Base-by-base conservation (phyloP, 805 yeast genomes). In the Candida andamanensis region DNA sequence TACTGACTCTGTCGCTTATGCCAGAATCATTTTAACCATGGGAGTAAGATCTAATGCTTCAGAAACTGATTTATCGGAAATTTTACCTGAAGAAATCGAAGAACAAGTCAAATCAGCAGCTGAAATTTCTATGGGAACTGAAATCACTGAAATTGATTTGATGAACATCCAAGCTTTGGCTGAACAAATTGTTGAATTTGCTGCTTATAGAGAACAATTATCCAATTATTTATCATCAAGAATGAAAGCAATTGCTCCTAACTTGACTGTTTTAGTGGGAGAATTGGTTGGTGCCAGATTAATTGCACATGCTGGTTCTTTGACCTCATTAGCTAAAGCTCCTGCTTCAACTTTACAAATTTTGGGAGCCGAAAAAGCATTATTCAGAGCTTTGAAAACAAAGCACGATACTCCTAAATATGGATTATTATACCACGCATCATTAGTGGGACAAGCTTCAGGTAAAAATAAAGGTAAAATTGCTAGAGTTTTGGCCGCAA, bases 241-340 rank as follows among this genome's bases (percentile, higher is more conserved):
- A 71, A 92, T 92, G 98, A 87, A 85, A 67, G 97, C 97, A 31
- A 90, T 92, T 69, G 98, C 98, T 42, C 98, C 98, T 58, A 92
- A 92, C 64, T 74, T 90, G 58, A 87, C 97, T 30, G 81, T 92
- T 29, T 75, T 92, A 49, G 95, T 92, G 42, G 98, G 98, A 56
- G 98, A 92, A 70, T 78, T 92, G 48, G 95, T 92, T 30, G 98
- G 98, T 65, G 98, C 98, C 40, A 79, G 98, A 68, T 76, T 92
- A 58, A 92, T 92, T 59, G 92, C 98, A 26, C 98, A 92, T 61
- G 80, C 97, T 33, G 98, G 98, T 54, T 85, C 95, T 47, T 71
- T 92, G 51, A 80, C 89, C 51, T 85, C 95, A 37, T 74, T 92
- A 51, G 95, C 98, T 47, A 92, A 92, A 71, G 94, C 97, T 30